Conservation (phyloP, 129 eudicot genomes). For the Escallonia herrerae region DNA sequence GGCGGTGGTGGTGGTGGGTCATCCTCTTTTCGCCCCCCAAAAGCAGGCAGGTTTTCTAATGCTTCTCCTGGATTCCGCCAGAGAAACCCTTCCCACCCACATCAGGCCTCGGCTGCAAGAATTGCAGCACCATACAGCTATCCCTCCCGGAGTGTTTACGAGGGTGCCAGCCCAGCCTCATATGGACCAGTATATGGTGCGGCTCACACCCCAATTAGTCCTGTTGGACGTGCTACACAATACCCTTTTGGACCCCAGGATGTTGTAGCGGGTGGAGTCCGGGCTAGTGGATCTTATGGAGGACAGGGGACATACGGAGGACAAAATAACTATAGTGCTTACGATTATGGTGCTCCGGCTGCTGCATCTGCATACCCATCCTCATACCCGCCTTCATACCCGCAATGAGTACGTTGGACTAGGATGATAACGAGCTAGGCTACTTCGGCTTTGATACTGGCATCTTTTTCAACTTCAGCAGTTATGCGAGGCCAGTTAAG, state of each 20-base stretch:
- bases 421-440: no score
- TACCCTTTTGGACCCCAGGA: slow-evolving; percentile 11
- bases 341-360: slow-evolving; percentile 13
- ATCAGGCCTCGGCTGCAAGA: slow-evolving; percentile 21
- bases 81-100: slow-evolving; percentile 7
- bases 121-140: slow-evolving; percentile 29
- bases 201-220: slow-evolving; percentile 18
- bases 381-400: neutral
- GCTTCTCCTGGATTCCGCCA: slow-evolving; percentile 28
- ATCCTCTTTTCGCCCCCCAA: slow-evolving; percentile 30
- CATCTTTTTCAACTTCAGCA: no score
- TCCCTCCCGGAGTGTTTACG: slow-evolving; percentile 22
- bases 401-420: no score
- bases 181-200: slow-evolving; percentile 25
- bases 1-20: slow-evolving; percentile 2
- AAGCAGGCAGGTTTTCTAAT: slow-evolving; percentile 20
- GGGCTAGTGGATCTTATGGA: slow-evolving; percentile 18
- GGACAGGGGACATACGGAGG: slow-evolving; percentile 25
- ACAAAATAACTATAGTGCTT: slow-evolving; percentile 14
- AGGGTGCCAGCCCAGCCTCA: slow-evolving; percentile 15
- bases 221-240: slow-evolving; percentile 17
- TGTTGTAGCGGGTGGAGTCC: slow-evolving; percentile 12
- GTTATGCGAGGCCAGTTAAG: no score
- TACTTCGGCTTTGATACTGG: no score
- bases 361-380: slow-evolving; percentile 10